These are phyloP conservation scores for Solanum stenotomum DNA, from an alignment of 257 asterid species.

Conservation along the genomic window DNA sequence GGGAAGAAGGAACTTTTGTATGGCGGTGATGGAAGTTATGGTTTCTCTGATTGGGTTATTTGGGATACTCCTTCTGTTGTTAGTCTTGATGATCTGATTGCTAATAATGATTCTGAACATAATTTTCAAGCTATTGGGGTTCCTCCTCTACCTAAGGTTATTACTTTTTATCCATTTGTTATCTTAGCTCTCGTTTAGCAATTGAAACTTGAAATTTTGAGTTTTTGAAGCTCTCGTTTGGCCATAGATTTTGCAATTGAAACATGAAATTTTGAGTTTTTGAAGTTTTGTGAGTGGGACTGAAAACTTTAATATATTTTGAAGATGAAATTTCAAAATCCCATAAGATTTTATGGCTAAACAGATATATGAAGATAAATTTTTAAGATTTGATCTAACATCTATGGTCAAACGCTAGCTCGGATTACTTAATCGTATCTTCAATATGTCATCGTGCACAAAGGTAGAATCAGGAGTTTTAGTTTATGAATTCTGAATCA, in stretches of 20 bases:
- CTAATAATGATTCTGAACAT: conserved; percentile 31
- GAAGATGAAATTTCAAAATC: neutral
- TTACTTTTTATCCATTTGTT: neutral
- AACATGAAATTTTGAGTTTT: too few relatives aligned
- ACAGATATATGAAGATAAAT: neutral
- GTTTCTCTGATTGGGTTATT: conserved; percentile 48
- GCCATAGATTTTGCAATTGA: too few relatives aligned
- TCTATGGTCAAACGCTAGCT: neutral
- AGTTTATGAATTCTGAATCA: neutral
- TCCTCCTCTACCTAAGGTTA: conserved; percentile 95
- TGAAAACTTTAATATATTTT: neutral
- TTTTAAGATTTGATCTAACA: too few relatives aligned
- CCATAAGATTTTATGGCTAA: neutral
- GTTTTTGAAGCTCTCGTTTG: too few relatives aligned
- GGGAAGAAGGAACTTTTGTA: conserved; percentile 31
- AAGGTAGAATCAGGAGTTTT: neutral
- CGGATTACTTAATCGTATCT: neutral
- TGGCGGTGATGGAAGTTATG: conserved; percentile 25
- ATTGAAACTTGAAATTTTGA: neutral
- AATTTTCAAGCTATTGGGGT: conserved; percentile 77
- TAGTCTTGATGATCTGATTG: conserved; percentile 67
- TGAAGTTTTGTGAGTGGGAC: too few relatives aligned
- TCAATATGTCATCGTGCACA: neutral
- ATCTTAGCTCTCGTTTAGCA: neutral
- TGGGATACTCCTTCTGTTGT: conserved; percentile 82